These are phyloP conservation scores for Daldinia sp. DNA, from an alignment of 2,329 filamentous ascomycete species.

Conservation along the genomic window DNA sequence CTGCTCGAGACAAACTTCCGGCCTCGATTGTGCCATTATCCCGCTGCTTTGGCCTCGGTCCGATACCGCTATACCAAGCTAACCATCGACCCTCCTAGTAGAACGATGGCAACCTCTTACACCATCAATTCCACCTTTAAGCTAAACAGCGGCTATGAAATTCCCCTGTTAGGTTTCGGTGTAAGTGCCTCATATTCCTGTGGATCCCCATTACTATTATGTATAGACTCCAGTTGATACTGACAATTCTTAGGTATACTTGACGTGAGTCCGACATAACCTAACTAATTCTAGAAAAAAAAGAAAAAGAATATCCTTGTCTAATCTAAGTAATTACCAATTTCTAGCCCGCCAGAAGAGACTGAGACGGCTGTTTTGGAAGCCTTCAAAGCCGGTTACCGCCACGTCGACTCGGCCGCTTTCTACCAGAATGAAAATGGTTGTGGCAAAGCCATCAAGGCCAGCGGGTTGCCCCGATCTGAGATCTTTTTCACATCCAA, in stretches of 20 bases:
- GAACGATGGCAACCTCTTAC: slow-evolving; percentile 60
- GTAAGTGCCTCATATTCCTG: slow-evolving; percentile 55
- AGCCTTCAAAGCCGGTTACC: slow-evolving; percentile 65
- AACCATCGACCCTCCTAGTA: slow-evolving; percentile 19
- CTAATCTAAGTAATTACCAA: slow-evolving; percentile 22
- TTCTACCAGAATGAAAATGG: slow-evolving; percentile 65
- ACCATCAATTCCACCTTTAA: slow-evolving; percentile 62
- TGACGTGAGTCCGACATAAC: slow-evolving; percentile 58
- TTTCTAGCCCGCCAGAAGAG: slow-evolving; percentile 52
- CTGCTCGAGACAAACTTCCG: not conserved
- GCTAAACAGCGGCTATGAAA: slow-evolving; percentile 66
- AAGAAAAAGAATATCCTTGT: not conserved
- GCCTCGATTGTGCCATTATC: not conserved
- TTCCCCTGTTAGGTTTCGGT: slow-evolving; percentile 66
- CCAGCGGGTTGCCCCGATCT: slow-evolving; percentile 58
- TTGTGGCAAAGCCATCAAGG: slow-evolving; percentile 60
- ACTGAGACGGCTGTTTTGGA: slow-evolving; percentile 57
- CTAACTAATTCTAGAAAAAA: not conserved
- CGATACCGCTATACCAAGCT: slow-evolving; percentile 6
- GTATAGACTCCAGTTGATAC: slow-evolving; percentile 15
- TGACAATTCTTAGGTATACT: slow-evolving; percentile 59
- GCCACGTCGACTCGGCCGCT: slow-evolving; percentile 68
- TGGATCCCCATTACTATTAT: not conserved
- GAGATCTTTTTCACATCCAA: slow-evolving; percentile 70
- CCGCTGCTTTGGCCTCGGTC: not conserved